phyloP scores from a whole-genome alignment of 1,139 yeast species.

The Yamadazyma oceani region DNA sequence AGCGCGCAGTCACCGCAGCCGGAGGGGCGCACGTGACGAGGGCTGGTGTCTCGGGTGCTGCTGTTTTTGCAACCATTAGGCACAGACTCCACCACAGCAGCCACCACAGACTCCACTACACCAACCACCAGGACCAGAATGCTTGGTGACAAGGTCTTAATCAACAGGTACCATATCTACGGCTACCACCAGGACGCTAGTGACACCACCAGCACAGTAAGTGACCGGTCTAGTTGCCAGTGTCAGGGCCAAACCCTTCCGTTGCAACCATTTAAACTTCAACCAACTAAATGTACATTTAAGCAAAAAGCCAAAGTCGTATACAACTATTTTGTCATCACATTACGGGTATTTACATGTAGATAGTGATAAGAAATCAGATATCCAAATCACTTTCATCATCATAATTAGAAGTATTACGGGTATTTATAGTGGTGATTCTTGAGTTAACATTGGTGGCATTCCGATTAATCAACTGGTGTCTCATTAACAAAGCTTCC shows the following conservation, averaged over 20 bases:
- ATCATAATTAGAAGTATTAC: slow-evolving; percentile 18
- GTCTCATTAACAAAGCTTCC: slow-evolving; percentile 41
- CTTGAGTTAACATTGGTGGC: slow-evolving; percentile 30
- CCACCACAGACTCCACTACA: no score
- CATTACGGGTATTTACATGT: slow-evolving; percentile 5
- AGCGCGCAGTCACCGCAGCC: no score
- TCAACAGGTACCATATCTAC: slow-evolving; percentile 11
- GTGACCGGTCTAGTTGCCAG: no score
- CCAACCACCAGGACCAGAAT: slow-evolving; percentile 5
- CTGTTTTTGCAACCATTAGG: neutral
- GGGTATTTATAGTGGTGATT: slow-evolving; percentile 11
- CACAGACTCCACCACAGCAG: no score
- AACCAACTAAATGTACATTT: no score
- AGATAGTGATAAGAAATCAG: slow-evolving; percentile 10
- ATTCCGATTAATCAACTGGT: slow-evolving; percentile 32
- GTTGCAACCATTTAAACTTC: no score
- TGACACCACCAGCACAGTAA: no score
- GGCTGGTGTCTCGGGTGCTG: no score
- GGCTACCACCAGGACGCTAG: slow-evolving; percentile 10
- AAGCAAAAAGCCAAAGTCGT: no score
- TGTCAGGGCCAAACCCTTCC: no score
- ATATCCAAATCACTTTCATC: slow-evolving; percentile 44
- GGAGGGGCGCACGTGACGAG: no score
- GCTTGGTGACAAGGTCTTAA: slow-evolving; percentile 19
- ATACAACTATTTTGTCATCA: neutral